Base-by-base conservation (phyloP, 345 rosid genomes). In the Brassica carinata region DNA sequence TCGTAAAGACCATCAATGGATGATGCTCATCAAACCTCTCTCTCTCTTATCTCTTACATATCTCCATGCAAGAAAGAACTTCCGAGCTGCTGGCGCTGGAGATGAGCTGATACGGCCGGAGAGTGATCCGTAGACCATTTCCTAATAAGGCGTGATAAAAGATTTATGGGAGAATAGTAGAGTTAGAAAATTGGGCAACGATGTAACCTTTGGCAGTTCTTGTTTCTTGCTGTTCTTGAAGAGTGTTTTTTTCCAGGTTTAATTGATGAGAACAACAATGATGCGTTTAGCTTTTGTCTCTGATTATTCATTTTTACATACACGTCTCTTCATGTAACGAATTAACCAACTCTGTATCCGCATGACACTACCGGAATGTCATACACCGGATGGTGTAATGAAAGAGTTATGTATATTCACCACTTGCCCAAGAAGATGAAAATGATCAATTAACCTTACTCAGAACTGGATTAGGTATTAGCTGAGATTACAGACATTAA, bases 171-270 rank as follows among this genome's bases (percentile, higher is more conserved):
- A 18, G 23, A 57, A 66, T 3, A n/a, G 8, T 74, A 59, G 8
- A 40, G 4, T 67, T 79, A 79, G 70, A 69, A 64, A 75, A 26
- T 80, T 80, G 83, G 79, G 79, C 83, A 80, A 80, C 83, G 72
- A 70, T 29, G 76, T 75, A 53, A 7, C 76, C 83, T 80, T 80
- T 80, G 83, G 83, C 83, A 80, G 79, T 67, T 68, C 48, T 69
- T 69, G 27, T 2, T 76, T 67, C 73, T 68, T 69, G 13, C 4
- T 62, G 64, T 78, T 72, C 72, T 80, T 74, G 31, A 74, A 75
- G 76, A 74, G 79, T 51, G 3, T 23, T 23, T 48, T 34, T 59
- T 38, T 40, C 3, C 36, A 9, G n/a, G 26, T 66, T 59, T 58
- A 43, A 26, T 67, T 79, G 68, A 45, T 48, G 33, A 43, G 33